Percentiles rank a stretch among this genome's conserved stretches.
Evolutionary conservation across 805 yeast species (phyloP).

Genomic region (Metschnikowia lochheadii): DNA sequence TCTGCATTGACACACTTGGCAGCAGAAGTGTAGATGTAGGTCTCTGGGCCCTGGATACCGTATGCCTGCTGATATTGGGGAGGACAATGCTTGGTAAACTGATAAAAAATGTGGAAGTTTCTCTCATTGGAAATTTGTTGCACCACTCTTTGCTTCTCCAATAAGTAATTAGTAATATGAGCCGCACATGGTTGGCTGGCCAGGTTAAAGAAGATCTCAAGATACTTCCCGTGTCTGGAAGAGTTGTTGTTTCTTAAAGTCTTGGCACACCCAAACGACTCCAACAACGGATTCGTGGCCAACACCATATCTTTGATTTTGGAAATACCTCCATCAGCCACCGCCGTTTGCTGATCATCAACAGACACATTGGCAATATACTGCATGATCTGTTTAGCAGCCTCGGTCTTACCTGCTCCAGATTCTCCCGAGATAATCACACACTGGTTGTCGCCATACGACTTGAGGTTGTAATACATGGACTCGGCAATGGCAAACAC

Average conservation of each 20-base stretch:
- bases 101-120: slow-evolving; percentile 96
- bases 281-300: slow-evolving; percentile 91
- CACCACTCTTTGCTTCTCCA: slow-evolving; percentile 97
- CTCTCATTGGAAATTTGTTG: slow-evolving; percentile 89
- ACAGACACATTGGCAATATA: slow-evolving; percentile 89
- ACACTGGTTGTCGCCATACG: slow-evolving; percentile 92
- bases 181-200: slow-evolving; percentile 85
- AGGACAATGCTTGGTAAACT: slow-evolving; percentile 87
- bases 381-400: slow-evolving; percentile 97
- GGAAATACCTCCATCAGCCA: slow-evolving; percentile 44
- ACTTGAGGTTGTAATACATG: slow-evolving; percentile 92
- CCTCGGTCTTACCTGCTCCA: slow-evolving; percentile 98
- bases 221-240: slow-evolving; percentile 88
- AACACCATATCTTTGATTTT: slow-evolving; percentile 94
- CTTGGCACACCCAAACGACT: slow-evolving; percentile 91
- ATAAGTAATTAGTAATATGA: slow-evolving; percentile 87
- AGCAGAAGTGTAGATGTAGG: slow-evolving; percentile 82
- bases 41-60: slow-evolving; percentile 94
- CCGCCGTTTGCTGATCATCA: slow-evolving; percentile 25
- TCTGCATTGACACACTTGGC: slow-evolving; percentile 83
- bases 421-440: slow-evolving; percentile 97
- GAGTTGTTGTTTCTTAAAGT: slow-evolving; percentile 86
- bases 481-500: slow-evolving; percentile 97
- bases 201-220: slow-evolving; percentile 82
- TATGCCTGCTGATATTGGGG: slow-evolving; percentile 75